Evolutionary conservation across 2,329 filamentous ascomycete species (phyloP).

Genomic region (Furcasterigmium sp.): DNA sequence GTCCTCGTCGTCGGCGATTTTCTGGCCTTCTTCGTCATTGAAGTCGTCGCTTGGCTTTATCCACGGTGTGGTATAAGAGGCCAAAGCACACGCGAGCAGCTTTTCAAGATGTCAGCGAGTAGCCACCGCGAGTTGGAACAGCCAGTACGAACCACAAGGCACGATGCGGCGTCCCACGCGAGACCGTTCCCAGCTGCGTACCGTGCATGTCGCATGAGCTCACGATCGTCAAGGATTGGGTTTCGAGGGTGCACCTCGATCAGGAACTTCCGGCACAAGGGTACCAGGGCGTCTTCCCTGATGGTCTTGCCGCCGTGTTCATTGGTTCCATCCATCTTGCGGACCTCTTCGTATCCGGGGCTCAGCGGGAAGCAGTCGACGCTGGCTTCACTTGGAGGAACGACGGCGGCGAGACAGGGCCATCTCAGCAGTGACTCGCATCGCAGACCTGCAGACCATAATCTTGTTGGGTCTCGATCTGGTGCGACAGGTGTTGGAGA

Average conservation of each 20-base stretch:
- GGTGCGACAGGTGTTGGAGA: background rate
- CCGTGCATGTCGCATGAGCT: slow-evolving; percentile 12
- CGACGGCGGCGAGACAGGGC: slow-evolving; percentile 6
- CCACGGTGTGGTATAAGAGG: slow-evolving; percentile 4
- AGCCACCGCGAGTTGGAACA: background rate
- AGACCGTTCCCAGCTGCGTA: slow-evolving; percentile 9
- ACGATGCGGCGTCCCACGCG: slow-evolving; percentile 14
- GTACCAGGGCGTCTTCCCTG: slow-evolving; percentile 5
- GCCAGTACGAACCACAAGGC: slow-evolving; percentile 11
- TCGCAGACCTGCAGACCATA: background rate
- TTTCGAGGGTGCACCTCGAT: slow-evolving; percentile 15
- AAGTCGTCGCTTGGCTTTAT: background rate
- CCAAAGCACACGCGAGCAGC: slow-evolving; percentile 9
- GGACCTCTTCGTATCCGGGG: background rate
- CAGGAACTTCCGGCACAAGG: slow-evolving; percentile 13
- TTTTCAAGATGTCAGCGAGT: background rate
- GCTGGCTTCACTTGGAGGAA: slow-evolving; percentile 2
- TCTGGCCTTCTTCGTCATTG: background rate
- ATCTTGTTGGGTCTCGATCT: background rate
- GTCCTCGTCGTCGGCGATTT: slow-evolving; percentile 4
- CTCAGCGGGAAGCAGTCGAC: slow-evolving; percentile 10
- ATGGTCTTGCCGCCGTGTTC: background rate
- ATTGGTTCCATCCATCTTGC: background rate
- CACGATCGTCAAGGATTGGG: slow-evolving; percentile 14
- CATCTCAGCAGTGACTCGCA: slow-evolving; percentile 11